Conservation (phyloP, 805 yeast species). For the Groenewaldozyma salmanticensis region DNA sequence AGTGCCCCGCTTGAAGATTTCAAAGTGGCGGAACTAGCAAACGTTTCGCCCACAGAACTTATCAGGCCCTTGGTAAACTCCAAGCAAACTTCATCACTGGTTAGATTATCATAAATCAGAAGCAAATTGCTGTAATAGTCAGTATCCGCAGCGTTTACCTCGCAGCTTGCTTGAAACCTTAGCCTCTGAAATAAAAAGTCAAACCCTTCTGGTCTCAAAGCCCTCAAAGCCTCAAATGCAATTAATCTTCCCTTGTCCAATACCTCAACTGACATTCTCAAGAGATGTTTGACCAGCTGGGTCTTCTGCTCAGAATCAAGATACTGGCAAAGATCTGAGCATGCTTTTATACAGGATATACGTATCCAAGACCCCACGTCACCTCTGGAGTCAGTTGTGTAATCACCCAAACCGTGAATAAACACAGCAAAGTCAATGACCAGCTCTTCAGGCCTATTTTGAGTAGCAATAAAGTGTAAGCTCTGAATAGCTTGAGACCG, state of each 20-base stretch:
- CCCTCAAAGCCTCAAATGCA: slow-evolving; percentile 33
- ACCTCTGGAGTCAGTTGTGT: slow-evolving; percentile 71
- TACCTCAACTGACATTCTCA: slow-evolving; percentile 55
- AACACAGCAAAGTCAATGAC: slow-evolving; percentile 9
- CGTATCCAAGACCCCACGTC: slow-evolving; percentile 85
- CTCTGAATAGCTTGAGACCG: slow-evolving; percentile 5
- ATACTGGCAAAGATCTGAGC: slow-evolving; percentile 17
- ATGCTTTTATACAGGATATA: slow-evolving; percentile 35
- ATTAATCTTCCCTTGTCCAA: slow-evolving; percentile 42
- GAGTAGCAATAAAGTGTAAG: background rate
- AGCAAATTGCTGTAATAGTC: background rate
- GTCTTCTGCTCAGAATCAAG: slow-evolving; percentile 5
- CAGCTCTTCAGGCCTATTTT: background rate
- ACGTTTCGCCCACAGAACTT: slow-evolving; percentile 20
- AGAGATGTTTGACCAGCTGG: slow-evolving; percentile 21
- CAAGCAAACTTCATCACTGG: background rate
- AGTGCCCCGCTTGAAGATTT: slow-evolving; percentile 9
- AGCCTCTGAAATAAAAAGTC: no score
- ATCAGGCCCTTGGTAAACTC: slow-evolving; percentile 25
- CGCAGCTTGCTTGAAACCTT: no score
- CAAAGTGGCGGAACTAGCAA: slow-evolving; percentile 8
- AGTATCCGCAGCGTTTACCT: no score
- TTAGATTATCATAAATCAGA: background rate
- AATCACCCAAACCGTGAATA: slow-evolving; percentile 52
- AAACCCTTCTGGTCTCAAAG: background rate